These are phyloP conservation scores for Selaginella tamariscina DNA, from an alignment of 75 land plant species.

Conservation along the genomic window DNA sequence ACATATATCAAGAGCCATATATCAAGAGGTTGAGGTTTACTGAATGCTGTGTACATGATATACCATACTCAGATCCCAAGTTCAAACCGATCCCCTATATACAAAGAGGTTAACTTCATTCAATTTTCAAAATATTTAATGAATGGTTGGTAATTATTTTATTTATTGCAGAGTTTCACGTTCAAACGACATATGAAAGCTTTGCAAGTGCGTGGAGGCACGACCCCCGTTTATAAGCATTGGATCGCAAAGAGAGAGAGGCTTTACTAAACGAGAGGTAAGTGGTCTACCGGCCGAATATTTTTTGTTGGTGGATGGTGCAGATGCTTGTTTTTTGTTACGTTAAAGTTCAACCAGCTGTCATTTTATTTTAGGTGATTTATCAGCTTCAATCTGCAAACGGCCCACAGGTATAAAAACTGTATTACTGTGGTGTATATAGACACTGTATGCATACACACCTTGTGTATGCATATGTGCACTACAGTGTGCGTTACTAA, in stretches of 20 bases:
- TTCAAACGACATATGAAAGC: constrained; percentile 50
- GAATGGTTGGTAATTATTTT: neutral
- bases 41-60: too few relatives aligned
- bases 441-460: too few relatives aligned
- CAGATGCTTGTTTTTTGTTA: neutral
- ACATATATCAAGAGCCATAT: too few relatives aligned
- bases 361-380: too few relatives aligned
- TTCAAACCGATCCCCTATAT: too few relatives aligned
- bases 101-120: too few relatives aligned
- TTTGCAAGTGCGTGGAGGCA: constrained; percentile 69
- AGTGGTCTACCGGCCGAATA: neutral
- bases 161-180: constrained; percentile 48
- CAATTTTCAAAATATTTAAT: neutral
- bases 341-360: too few relatives aligned
- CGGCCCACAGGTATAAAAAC: neutral
- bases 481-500: too few relatives aligned
- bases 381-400: neutral
- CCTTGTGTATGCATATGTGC: too few relatives aligned
- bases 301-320: neutral
- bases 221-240: constrained; percentile 65
- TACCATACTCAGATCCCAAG: too few relatives aligned
- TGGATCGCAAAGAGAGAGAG: constrained; percentile 85
- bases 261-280: constrained; percentile 77
- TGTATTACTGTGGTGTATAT: neutral
- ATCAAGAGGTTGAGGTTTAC: too few relatives aligned